Evolutionary conservation across 2,329 filamentous ascomycete species (phyloP).

Genomic region (Monilinia fructicola): DNA sequence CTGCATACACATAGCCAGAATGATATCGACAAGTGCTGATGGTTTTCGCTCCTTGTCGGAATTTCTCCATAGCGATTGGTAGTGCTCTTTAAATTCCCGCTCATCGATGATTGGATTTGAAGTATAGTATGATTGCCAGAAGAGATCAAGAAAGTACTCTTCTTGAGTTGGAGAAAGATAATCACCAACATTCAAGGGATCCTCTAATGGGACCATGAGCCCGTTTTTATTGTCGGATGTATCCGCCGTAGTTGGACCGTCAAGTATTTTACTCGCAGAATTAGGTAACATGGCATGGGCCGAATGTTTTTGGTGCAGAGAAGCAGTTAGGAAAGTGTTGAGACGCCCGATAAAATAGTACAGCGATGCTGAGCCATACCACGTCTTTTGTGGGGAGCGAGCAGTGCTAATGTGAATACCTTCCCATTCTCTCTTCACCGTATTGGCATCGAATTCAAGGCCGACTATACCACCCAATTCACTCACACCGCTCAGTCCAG

Average conservation of each 20-base stretch:
- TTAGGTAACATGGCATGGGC: conserved; percentile 40
- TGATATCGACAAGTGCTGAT: conserved; percentile 53
- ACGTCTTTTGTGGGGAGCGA: conserved; percentile 43
- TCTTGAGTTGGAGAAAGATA: conserved; percentile 46
- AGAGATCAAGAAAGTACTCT: conserved; percentile 49
- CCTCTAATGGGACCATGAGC: conserved; percentile 20
- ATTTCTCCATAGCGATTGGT: conserved; percentile 45
- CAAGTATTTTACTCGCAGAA: conserved; percentile 28
- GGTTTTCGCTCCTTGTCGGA: conserved; percentile 41
- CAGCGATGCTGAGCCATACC: conserved; percentile 48
- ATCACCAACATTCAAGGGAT: conserved; percentile 27
- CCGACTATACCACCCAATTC: conserved; percentile 8
- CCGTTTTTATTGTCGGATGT: conserved; percentile 17
- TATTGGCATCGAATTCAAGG: conserved; percentile 27
- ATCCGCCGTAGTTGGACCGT: conserved; percentile 28
- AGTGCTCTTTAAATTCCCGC: conserved; percentile 46
- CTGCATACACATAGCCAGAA: conserved; percentile 54
- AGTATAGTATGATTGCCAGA: conserved; percentile 50
- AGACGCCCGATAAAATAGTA: conserved; percentile 49
- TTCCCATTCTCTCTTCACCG: conserved; percentile 41
- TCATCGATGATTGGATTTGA: conserved; percentile 48
- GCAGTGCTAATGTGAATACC: conserved; percentile 44
- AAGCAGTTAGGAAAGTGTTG: conserved; percentile 41
- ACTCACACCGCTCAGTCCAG: conserved; percentile 7
- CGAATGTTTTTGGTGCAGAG: conserved; percentile 41